These are phyloP conservation scores for Plasmodium gonderi DNA, from an alignment of 169 alveolate species.

Conservation along the genomic window DNA sequence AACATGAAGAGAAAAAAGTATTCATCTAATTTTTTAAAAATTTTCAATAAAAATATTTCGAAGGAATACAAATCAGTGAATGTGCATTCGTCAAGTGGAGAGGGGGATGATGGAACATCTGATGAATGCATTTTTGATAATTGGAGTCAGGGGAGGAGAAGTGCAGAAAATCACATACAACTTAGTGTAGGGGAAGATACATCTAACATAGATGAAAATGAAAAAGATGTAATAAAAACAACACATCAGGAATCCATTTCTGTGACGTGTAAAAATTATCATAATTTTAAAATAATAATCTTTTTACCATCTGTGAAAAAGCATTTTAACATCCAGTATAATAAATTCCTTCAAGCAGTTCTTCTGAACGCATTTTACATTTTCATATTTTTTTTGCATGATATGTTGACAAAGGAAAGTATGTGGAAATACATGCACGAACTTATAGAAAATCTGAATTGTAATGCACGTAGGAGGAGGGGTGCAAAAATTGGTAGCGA, in stretches of 20 bases:
- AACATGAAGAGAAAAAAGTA: constrained; percentile 17
- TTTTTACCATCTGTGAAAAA: constrained; percentile 58
- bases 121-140: background rate
- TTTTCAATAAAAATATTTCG: constrained; percentile 11
- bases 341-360: constrained; percentile 70
- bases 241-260: constrained; percentile 6
- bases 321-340: constrained; percentile 62
- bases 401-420: constrained; percentile 26
- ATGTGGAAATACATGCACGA: constrained; percentile 22
- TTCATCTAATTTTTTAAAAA: constrained; percentile 32
- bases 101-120: background rate
- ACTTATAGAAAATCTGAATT: constrained; percentile 15
- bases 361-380: constrained; percentile 55
- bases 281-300: constrained; percentile 42
- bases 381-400: constrained; percentile 35
- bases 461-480: background rate
- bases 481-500: background rate
- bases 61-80: constrained; percentile 40
- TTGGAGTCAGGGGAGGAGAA: background rate
- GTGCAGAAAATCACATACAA: background rate
- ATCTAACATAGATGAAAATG: background rate
- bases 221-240: background rate
- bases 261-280: constrained; percentile 9
- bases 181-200: background rate
- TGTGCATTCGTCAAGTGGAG: background rate